These are phyloP conservation scores for Paraphoma sp. DNA, from an alignment of 2,329 filamentous ascomycete genomes.

Conservation along the genomic window DNA sequence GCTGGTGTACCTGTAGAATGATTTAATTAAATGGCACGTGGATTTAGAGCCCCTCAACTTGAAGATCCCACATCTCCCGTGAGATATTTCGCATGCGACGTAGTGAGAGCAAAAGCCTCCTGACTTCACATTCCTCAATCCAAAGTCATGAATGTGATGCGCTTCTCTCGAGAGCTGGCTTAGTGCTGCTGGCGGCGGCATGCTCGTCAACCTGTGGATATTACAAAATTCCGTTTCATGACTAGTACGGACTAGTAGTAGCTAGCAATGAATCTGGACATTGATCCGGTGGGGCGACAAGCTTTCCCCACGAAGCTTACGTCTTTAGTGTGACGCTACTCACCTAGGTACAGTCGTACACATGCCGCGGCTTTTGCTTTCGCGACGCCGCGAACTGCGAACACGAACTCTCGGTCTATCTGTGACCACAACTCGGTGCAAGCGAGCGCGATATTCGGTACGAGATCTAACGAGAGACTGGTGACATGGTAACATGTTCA, in stretches of 20 bases:
- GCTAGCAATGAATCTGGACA: no score
- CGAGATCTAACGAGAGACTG: neutral
- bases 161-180: no score
- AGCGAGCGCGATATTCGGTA: neutral
- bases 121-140: no score
- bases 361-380: neutral
- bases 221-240: no score
- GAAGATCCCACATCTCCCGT: no score
- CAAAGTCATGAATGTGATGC: no score
- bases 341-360: neutral
- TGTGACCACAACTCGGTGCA: neutral
- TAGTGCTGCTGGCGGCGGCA: no score
- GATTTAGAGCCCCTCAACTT: no score
- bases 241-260: no score
- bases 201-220: no score
- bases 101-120: no score
- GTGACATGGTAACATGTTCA: neutral
- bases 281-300: neutral
- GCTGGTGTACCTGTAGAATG: neutral
- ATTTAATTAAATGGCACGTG: neutral
- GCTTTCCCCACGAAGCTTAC: neutral
- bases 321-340: neutral
- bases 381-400: neutral
- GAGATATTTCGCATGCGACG: no score
- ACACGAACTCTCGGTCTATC: neutral